Percentiles rank a stretch among this genome's conserved stretches.
phyloP scores from a whole-genome alignment of 768 basidiomycete genomes.

The Boletus reticulatus region DNA sequence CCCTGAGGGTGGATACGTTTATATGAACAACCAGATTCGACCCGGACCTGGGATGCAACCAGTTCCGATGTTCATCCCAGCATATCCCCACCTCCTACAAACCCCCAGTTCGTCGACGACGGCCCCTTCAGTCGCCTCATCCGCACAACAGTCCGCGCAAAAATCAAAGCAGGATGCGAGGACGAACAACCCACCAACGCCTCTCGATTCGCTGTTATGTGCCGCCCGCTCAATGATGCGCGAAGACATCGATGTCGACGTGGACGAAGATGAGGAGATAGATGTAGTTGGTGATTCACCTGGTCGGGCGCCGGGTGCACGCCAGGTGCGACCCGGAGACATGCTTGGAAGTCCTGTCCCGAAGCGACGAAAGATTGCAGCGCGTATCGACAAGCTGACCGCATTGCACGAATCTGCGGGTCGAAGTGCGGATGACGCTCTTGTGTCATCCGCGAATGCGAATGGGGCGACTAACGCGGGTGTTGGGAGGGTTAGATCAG shows the following conservation, averaged over 20 bases:
- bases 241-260: slow-evolving; percentile 30
- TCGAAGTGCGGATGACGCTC: background rate
- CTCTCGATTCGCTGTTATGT: slow-evolving; percentile 58
- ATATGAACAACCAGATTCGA: slow-evolving; percentile 27
- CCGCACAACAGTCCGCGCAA: slow-evolving; percentile 15
- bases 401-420: slow-evolving; percentile 3
- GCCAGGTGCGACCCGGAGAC: slow-evolving; percentile 27
- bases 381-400: slow-evolving; percentile 9
- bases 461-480: background rate
- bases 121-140: slow-evolving; percentile 23
- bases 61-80: slow-evolving; percentile 30
- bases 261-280: slow-evolving; percentile 31
- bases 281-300: slow-evolving; percentile 23
- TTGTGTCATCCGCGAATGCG: background rate
- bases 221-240: slow-evolving; percentile 59
- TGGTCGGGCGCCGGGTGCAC: slow-evolving; percentile 19
- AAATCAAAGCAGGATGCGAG: slow-evolving; percentile 15
- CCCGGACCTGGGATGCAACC: slow-evolving; percentile 27
- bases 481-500: slow-evolving; percentile 41
- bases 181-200: slow-evolving; percentile 38
- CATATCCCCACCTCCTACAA: slow-evolving; percentile 30
- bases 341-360: slow-evolving; percentile 36
- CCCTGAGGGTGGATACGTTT: slow-evolving; percentile 27
- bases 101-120: slow-evolving; percentile 34
- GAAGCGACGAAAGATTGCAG: slow-evolving; percentile 35